Evolutionary conservation across 108 stramenopile species (phyloP).

Genomic region (Epithemia pelagica): DNA sequence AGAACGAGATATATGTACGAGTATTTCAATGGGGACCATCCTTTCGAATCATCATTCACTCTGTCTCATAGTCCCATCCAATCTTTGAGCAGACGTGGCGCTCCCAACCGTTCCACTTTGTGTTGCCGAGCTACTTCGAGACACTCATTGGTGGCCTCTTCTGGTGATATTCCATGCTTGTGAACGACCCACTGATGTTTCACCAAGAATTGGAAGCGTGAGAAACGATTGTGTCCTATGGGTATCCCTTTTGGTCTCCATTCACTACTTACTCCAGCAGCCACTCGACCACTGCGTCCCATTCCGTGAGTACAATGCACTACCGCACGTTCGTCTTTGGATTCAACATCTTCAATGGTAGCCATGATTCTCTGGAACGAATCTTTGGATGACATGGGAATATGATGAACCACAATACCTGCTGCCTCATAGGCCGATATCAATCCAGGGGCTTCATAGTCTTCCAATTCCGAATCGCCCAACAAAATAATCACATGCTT

Average conservation of each 20-base stretch:
- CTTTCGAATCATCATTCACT: too few species aligned
- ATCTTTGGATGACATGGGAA: conserved; percentile 8
- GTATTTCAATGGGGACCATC: too few species aligned
- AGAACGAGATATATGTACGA: too few species aligned
- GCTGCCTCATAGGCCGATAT: conserved; percentile 15
- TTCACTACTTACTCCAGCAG: conserved; percentile 15
- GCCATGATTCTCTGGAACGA: not conserved
- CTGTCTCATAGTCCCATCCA: too few species aligned
- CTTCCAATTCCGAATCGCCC: conserved; percentile 23
- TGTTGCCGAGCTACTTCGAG: conserved; percentile 14
- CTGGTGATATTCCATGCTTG: conserved; percentile 14
- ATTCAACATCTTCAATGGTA: conserved; percentile 1
- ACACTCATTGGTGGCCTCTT: conserved; percentile 20
- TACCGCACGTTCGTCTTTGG: conserved; percentile 12
- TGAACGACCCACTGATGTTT: conserved; percentile 15
- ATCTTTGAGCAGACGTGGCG: conserved; percentile 1
- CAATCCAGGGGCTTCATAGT: conserved; percentile 31
- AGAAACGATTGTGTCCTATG: too few species aligned
- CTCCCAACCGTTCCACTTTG: conserved; percentile 26
- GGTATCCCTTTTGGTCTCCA: too few species aligned
- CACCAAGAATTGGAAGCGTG: not conserved
- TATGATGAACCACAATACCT: conserved; percentile 19
- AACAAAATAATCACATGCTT: conserved; percentile 28
- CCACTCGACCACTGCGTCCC: conserved; percentile 31
- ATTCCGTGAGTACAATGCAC: conserved; percentile 32